Evolutionary conservation across 2,329 filamentous ascomycete species (phyloP).

Genomic region (Neonectria faginata): DNA sequence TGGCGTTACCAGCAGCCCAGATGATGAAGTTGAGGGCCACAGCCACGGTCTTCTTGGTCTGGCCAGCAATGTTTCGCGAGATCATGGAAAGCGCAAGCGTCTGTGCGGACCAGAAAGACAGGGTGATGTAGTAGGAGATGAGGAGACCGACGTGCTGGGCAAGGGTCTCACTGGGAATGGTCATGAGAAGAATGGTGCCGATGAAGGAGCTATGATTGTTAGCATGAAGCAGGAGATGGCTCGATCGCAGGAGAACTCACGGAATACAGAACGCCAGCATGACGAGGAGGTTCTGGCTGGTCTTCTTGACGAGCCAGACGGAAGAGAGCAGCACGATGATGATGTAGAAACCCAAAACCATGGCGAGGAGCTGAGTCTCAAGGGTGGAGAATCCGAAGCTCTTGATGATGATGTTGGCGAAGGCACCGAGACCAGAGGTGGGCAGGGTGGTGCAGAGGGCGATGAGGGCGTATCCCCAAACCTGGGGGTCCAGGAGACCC

Average conservation of each 20-base stretch:
- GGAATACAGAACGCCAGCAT: constrained; percentile 76
- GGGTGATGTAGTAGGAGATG: constrained; percentile 79
- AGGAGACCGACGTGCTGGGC: constrained; percentile 74
- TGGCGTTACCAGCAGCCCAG: constrained; percentile 76
- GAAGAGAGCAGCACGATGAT: constrained; percentile 76
- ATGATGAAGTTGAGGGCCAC: constrained; percentile 77
- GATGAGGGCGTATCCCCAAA: constrained; percentile 73
- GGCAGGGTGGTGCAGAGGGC: constrained; percentile 79
- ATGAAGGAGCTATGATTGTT: constrained; percentile 67
- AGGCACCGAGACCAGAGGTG: constrained; percentile 78
- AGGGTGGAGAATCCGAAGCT: constrained; percentile 74
- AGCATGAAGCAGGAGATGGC: background rate
- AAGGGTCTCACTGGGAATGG: constrained; percentile 68
- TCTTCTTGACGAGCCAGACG: constrained; percentile 75
- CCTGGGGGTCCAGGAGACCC: constrained; percentile 73
- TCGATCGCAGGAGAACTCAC: constrained; percentile 51
- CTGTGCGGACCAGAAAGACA: constrained; percentile 82
- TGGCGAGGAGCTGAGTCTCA: constrained; percentile 78
- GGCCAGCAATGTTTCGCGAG: constrained; percentile 76
- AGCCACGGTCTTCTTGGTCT: constrained; percentile 78
- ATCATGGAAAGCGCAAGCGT: constrained; percentile 75
- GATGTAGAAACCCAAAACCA: constrained; percentile 81
- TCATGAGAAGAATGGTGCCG: constrained; percentile 79
- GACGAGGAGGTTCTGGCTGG: constrained; percentile 73
- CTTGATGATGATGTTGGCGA: constrained; percentile 80